Base-by-base conservation (phyloP, 768 basidiomycete genomes). In the Rhizopogon roseolus region DNA sequence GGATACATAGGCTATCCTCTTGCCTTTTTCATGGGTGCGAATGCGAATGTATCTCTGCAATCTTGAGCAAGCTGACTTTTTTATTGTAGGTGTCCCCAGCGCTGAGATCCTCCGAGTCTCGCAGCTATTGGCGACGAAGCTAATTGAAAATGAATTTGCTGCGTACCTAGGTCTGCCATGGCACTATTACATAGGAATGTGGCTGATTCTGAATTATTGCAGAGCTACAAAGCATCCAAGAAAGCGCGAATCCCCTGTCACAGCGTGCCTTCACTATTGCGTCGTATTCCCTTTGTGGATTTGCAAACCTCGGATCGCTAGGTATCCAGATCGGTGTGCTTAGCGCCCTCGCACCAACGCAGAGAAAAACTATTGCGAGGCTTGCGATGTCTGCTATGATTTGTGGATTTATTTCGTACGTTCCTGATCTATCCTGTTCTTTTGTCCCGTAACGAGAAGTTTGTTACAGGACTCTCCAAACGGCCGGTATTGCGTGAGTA, bases 1-100 rank as follows among this genome's bases (percentile, higher is more conserved):
- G 85, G 90, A 39, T 95, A 97, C 72, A 68, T 94, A 60, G 88
- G 90, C 74, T 95, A 95, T 71, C 93, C 93, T 27, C 57, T 96
- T 56, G 81, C 88, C 1, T 93, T 93, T 76, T 82, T 93, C 74
- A 71, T 84, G 55, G 78, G 74, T 68, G 41, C 41, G 68, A 59
- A 34, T 6, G 38, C 29, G 4, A n/a, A 17, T 44, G 19, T 5
- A 41, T 32, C 2, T n/a, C 16, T 41, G 42, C 34, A 32, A 38
- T 14, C 14, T 29, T 48, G 25, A 52, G 43, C 41, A 16, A 36
- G 29, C 54, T 60, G 42, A 58, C 29, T 32, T 29, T 52, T 41
- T 13, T 38, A n/a, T n/a, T 11, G 22, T 29, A 64, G 85, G 90
- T 56, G 90, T 92, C 6, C 91, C 91, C 1, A 83, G 83, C 37